Evolutionary conservation across 345 rosid species (phyloP).

Genomic region (Ceriops tagal): DNA sequence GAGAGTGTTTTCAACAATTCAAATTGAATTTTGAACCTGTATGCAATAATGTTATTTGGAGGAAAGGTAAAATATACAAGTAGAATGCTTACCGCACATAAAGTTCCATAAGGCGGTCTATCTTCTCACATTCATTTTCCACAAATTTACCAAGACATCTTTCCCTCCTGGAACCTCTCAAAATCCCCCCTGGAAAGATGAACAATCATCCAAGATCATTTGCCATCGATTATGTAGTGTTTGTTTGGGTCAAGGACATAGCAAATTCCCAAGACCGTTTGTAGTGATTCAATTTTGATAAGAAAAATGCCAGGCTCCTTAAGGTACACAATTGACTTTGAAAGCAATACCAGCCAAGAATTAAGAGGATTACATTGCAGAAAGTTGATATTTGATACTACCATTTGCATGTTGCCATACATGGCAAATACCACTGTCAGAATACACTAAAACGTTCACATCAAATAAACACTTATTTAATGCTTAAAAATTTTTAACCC

Average conservation of each 20-base stretch:
- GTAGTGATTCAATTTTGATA: not conserved
- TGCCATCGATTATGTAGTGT: not conserved
- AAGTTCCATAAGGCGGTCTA: slow-evolving; percentile 93
- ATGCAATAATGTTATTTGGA: not conserved
- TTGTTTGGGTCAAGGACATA: not conserved
- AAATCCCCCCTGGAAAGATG: slow-evolving; percentile 62
- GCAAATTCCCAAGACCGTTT: not conserved
- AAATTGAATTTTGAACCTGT: not conserved
- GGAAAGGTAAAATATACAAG: slow-evolving; percentile 3
- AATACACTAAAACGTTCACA: too few relatives aligned
- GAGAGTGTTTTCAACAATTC: not conserved
- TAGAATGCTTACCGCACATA: slow-evolving; percentile 53
- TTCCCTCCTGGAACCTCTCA: slow-evolving; percentile 89
- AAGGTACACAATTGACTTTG: not conserved
- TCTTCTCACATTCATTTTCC: slow-evolving; percentile 94
- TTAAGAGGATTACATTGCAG: not conserved
- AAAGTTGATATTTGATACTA: too few relatives aligned
- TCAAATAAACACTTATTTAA: not conserved
- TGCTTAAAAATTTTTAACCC: slow-evolving; percentile 23
- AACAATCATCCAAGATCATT: slow-evolving; percentile 8
- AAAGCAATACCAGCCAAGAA: not conserved
- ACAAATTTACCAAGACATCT: slow-evolving; percentile 86
- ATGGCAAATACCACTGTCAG: too few relatives aligned
- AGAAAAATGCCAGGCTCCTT: not conserved
- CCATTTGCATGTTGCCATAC: too few relatives aligned